Percentiles rank a stretch among this genome's conserved stretches.
These are phyloP conservation scores for Oryza officinalis DNA, from an alignment of 176 grass and related monocot genomes.

Conservation along the genomic window DNA sequence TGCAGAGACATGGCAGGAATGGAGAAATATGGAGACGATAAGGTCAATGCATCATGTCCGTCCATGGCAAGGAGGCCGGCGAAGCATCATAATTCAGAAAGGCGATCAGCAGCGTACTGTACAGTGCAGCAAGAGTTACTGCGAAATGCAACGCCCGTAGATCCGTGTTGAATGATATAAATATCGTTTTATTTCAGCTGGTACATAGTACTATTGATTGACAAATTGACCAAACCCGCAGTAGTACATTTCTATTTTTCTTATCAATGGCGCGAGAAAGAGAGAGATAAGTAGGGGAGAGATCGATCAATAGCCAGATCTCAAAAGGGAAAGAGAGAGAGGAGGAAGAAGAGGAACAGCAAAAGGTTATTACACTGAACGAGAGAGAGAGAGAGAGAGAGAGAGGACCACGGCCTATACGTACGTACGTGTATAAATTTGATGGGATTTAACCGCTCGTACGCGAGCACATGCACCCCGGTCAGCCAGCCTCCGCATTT, in stretches of 20 bases:
- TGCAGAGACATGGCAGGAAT: background rate
- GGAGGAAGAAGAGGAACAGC: background rate
- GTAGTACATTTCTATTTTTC: background rate
- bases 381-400: background rate
- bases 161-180: background rate
- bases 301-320: background rate
- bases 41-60: background rate
- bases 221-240: background rate
- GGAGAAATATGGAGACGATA: background rate
- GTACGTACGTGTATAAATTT: conserved; percentile 32
- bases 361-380: background rate
- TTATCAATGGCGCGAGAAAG: background rate
- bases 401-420: conserved; percentile 16
- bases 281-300: background rate
- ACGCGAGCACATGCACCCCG: conserved; percentile 40
- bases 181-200: background rate
- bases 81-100: background rate
- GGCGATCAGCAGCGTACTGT: background rate
- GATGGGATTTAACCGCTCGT: conserved; percentile 32
- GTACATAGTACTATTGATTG: background rate
- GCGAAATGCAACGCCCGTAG: background rate
- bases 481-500: conserved; percentile 33
- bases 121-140: background rate
- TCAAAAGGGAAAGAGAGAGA: conserved; percentile 13
- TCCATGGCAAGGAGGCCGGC: background rate